phyloP scores from a whole-genome alignment of 352 stramenopile genomes.

The Phytophthora agathidicida region DNA sequence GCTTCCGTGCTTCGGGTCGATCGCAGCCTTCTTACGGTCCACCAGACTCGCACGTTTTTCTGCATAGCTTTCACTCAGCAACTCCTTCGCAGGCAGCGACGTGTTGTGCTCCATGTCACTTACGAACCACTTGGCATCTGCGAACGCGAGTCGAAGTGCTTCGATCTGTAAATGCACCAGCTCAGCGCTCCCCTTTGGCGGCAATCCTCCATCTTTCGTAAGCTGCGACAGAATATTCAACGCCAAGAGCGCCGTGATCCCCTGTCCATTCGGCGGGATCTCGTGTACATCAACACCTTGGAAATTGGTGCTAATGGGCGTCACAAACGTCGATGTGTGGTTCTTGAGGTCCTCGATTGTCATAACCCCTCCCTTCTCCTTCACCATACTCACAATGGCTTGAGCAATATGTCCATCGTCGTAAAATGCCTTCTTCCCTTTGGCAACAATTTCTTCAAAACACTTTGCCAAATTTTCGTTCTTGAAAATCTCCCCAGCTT shows the following conservation, averaged over 20 bases:
- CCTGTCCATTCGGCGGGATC: slow-evolving; percentile 96
- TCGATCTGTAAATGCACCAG: slow-evolving; percentile 94
- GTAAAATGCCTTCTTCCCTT: slow-evolving; percentile 91
- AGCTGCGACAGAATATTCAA: slow-evolving; percentile 91
- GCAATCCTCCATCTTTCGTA: slow-evolving; percentile 41
- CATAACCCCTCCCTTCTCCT: slow-evolving; percentile 68
- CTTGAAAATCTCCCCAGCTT: slow-evolving; percentile 79
- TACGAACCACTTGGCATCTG: slow-evolving; percentile 89
- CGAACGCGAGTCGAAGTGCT: slow-evolving; percentile 93
- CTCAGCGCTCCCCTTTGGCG: slow-evolving; percentile 59
- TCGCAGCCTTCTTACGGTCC: slow-evolving; percentile 41
- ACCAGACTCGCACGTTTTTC: slow-evolving; percentile 56
- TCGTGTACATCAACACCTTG: slow-evolving; percentile 91
- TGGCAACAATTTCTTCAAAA: slow-evolving; percentile 84
- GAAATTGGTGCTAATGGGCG: slow-evolving; percentile 91
- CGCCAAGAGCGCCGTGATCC: slow-evolving; percentile 95
- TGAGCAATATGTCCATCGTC: slow-evolving; percentile 80
- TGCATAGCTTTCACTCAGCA: slow-evolving; percentile 86
- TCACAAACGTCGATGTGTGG: slow-evolving; percentile 91
- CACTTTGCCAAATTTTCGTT: slow-evolving; percentile 89
- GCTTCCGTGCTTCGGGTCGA: slow-evolving; percentile 65
- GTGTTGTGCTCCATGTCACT: slow-evolving; percentile 76
- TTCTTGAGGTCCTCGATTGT: slow-evolving; percentile 85
- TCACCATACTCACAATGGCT: slow-evolving; percentile 88
- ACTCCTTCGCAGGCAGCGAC: slow-evolving; percentile 56